Conservation (phyloP, 129 eudicot genomes). For the Gnaphalium uliginosum region DNA sequence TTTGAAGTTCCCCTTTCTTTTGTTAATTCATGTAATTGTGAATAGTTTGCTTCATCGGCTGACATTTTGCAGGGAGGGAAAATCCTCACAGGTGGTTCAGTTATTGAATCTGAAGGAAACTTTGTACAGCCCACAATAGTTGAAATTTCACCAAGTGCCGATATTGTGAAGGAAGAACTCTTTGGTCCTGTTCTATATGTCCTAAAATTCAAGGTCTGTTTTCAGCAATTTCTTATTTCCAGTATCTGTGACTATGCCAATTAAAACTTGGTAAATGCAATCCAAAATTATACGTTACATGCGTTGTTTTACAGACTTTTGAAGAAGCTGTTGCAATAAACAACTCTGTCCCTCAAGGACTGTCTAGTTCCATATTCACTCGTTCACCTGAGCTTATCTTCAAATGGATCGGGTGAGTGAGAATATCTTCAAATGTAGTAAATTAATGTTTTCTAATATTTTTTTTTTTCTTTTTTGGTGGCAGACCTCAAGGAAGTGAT, state of each 20-base stretch:
- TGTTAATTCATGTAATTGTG: background rate
- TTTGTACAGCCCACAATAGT: conserved; percentile 92
- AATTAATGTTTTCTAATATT: conserved; percentile 2
- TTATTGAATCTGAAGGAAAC: conserved; percentile 83
- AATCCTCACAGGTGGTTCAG: conserved; percentile 80
- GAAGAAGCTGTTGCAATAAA: conserved; percentile 90
- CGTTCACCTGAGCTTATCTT: conserved; percentile 73
- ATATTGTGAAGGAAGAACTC: conserved; percentile 81
- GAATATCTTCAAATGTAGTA: background rate
- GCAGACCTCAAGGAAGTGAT: conserved; percentile 93
- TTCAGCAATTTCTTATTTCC: background rate
- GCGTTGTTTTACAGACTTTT: conserved; percentile 51
- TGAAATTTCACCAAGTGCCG: conserved; percentile 74
- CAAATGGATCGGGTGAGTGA: conserved; percentile 91
- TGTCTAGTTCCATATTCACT: conserved; percentile 93
- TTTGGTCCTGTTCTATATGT: conserved; percentile 93
- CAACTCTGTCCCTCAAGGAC: conserved; percentile 97
- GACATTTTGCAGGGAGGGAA: conserved; percentile 77
- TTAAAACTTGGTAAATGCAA: background rate
- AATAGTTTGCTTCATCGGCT: conserved; percentile 21
- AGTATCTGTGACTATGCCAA: background rate
- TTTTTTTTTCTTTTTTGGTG: background rate
- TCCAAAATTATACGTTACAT: background rate
- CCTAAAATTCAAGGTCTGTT: conserved; percentile 75
- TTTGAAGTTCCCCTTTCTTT: conserved; percentile 5